Evolutionary conservation across 2,329 filamentous ascomycete species (phyloP).

Genomic region (Fonsecaea erecta): DNA sequence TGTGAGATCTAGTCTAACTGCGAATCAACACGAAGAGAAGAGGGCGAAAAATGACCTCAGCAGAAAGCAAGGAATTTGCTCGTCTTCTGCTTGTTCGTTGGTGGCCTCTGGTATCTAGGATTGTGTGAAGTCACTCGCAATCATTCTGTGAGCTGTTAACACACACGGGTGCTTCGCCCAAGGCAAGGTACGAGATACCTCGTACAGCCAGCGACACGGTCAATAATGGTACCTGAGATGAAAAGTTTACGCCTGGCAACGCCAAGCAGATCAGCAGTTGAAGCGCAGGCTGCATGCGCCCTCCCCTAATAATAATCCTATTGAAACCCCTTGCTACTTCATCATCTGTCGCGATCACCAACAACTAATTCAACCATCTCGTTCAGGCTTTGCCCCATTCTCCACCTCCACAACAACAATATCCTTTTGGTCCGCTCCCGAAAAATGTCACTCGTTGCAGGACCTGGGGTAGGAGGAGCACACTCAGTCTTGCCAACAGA

Average conservation of each 20-base stretch:
- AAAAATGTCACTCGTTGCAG: conserved; percentile 65
- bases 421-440: not conserved
- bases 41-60: not conserved
- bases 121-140: no score
- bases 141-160: not conserved
- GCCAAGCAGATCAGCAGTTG: not conserved
- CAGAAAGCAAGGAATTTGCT: no score
- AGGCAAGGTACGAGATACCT: no score
- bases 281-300: not conserved
- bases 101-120: not conserved
- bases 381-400: not conserved
- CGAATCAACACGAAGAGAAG: not conserved
- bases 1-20: conserved; percentile 15
- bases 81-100: no score
- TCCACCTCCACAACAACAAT: not conserved
- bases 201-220: not conserved
- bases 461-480: conserved; percentile 59
- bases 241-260: not conserved
- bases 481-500: conserved; percentile 45
- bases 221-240: not conserved
- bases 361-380: not conserved
- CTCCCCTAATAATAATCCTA: not conserved
- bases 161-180: not conserved
- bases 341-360: not conserved
- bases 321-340: not conserved